Percentiles rank a stretch among this genome's conserved stretches.
phyloP scores from a whole-genome alignment of 2,329 filamentous ascomycete species.

The Fusarium proliferatum region DNA sequence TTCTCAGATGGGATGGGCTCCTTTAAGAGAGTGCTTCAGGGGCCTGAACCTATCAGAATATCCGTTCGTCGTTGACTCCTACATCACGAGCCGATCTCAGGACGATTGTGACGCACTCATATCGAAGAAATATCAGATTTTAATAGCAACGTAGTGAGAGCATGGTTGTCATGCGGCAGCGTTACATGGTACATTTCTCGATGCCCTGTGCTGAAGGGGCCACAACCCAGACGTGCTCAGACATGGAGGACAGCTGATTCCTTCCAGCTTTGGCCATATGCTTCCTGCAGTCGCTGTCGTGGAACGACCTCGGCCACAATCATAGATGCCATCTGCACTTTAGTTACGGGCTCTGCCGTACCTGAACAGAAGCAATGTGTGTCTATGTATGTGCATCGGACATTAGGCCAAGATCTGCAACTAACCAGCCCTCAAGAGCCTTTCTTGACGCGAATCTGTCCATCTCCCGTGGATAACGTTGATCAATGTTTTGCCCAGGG shows the following conservation, averaged over 20 bases:
- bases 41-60: constrained; percentile 22
- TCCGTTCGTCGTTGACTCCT: constrained; percentile 2
- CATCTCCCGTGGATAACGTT: constrained; percentile 27
- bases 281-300: constrained; percentile 17
- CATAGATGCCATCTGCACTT: constrained; percentile 32
- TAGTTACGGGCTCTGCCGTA: constrained; percentile 27
- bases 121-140: constrained; percentile 10
- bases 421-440: constrained; percentile 17
- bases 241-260: constrained; percentile 6
- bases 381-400: constrained; percentile 5
- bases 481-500: constrained; percentile 4
- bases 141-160: not conserved
- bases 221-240: not conserved
- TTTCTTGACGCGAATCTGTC: constrained; percentile 22
- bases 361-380: constrained; percentile 21
- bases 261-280: constrained; percentile 8
- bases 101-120: constrained; percentile 9
- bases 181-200: not conserved
- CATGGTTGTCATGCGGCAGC: not conserved
- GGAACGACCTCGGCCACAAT: constrained; percentile 24
- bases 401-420: constrained; percentile 30
- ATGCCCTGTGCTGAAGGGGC: not conserved
- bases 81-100: constrained; percentile 18
- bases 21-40: constrained; percentile 1
- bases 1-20: constrained; percentile 7